Base-by-base conservation (phyloP, 2,329 filamentous ascomycete genomes). In the Daldinia sp. region DNA sequence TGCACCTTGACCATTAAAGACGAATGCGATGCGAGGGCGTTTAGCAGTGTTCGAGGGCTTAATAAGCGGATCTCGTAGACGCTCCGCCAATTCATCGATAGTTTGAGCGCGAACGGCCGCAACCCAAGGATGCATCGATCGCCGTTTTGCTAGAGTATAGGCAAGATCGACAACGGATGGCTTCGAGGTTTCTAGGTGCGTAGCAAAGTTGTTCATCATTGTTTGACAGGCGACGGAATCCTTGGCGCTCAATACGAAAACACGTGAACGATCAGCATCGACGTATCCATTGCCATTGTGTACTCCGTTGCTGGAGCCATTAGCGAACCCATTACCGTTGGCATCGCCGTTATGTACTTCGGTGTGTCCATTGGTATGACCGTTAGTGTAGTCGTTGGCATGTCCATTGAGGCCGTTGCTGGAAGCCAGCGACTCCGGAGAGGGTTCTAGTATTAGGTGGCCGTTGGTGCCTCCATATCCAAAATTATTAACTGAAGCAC, bases 401-500 rank as follows among this genome's bases (percentile, higher is more conserved):
- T 29, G 27, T 29, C 15, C 37, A 5, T 3, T 29, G 13, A 13
- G 5, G 11, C 23, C 58, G n/a, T 49, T 34, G 21, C 10, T 43
- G 10, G 15, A 19, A 8, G 3, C 2, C 19, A 15, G 13, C 6
- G 19, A 11, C 29, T 34, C 30, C 15, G 39, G n/a, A 17, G 29
- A 32, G 11, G 25, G 7, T 15, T 60, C 57, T 27, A 64, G 11
- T 21, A 64, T 57, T 8, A 58, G 34, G 27, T 66, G 64, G 10
- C 48, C 45, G 41, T 63, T 66, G 2, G 83, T 83, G 23, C 85
- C 85, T 1, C 85, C 85, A 66, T 84, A 87, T 2, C 85, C 85
- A 64, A 87, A 87, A 58, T 80, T 83, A 67, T 86, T 87, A 67
- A 87, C 77, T 58, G 81, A 83, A 39, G 80, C 80, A 13, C 84